phyloP scores from a whole-genome alignment of 257 asterid genomes.

The Plantago ovata region DNA sequence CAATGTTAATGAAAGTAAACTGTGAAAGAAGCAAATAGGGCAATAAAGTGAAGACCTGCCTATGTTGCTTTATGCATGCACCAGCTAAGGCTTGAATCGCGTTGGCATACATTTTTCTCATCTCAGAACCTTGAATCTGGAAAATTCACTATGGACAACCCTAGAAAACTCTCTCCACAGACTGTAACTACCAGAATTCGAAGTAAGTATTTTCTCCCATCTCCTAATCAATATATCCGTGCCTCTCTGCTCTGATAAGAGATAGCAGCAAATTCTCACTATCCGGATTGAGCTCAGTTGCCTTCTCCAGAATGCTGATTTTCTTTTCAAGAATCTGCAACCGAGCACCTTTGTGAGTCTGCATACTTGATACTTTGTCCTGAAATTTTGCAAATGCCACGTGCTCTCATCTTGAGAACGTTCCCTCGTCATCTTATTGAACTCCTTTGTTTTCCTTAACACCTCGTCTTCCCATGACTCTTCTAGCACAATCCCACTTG shows the following conservation, averaged over 20 bases:
- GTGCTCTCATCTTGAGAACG: constrained; percentile 66
- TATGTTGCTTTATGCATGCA: no score
- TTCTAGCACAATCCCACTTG: no score
- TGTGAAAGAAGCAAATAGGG: no score
- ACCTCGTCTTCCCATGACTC: no score
- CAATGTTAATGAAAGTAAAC: no score
- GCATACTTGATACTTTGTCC: constrained; percentile 89
- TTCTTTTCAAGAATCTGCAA: no score
- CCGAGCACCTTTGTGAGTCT: no score
- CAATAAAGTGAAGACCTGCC: no score
- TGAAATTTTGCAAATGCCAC: constrained; percentile 90
- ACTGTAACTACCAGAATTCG: constrained; percentile 77
- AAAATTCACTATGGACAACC: constrained; percentile 77
- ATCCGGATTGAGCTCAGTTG: constrained; percentile 74
- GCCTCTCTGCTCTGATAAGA: constrained; percentile 79
- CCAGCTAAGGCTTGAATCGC: no score
- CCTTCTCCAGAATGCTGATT: constrained; percentile 93
- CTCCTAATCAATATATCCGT: constrained; percentile 64
- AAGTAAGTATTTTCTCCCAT: constrained; percentile 78
- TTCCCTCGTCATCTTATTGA: constrained; percentile 89
- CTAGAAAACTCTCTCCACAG: constrained; percentile 89
- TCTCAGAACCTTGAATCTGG: constrained; percentile 93
- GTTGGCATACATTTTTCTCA: no score
- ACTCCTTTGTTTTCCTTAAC: no score
- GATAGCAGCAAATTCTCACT: constrained; percentile 78